phyloP scores from a whole-genome alignment of 2,329 filamentous ascomycete genomes.

The Cercospora brassicicola region DNA sequence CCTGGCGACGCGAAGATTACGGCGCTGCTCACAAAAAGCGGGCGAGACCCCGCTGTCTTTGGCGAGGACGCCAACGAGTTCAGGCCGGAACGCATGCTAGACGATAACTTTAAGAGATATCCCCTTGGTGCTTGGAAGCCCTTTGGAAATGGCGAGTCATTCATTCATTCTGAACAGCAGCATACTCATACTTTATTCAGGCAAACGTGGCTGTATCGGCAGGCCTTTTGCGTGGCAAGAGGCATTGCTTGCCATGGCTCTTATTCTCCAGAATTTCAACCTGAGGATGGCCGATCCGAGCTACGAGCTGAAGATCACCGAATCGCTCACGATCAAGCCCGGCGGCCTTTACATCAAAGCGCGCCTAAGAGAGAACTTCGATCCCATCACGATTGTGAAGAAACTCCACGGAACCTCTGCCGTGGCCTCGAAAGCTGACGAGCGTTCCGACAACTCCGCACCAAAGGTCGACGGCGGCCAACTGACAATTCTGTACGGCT shows the following conservation, averaged over 20 bases:
- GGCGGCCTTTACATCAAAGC: constrained; percentile 64
- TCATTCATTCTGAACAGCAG: constrained; percentile 25
- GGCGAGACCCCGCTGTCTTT: constrained; percentile 63
- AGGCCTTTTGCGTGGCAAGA: constrained; percentile 73
- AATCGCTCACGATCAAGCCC: constrained; percentile 63
- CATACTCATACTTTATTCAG: constrained; percentile 64
- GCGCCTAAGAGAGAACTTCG: constrained; percentile 51
- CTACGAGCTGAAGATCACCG: constrained; percentile 58
- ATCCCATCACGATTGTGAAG: constrained; percentile 57
- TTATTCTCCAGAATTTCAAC: constrained; percentile 71
- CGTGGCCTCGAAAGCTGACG: constrained; percentile 50
- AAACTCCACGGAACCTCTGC: constrained; percentile 62
- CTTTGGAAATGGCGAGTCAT: constrained; percentile 62
- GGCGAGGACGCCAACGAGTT: constrained; percentile 67
- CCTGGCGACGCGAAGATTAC: constrained; percentile 53
- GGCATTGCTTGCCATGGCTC: constrained; percentile 52
- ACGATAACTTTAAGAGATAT: constrained; percentile 61
- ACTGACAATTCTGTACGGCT: constrained; percentile 70
- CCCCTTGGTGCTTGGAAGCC: constrained; percentile 47
- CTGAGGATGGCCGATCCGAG: constrained; percentile 62
- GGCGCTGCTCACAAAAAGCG: constrained; percentile 55
- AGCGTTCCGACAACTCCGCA: too few relatives aligned
- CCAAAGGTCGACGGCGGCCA: constrained; percentile 27
- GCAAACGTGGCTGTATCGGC: constrained; percentile 69
- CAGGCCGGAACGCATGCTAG: constrained; percentile 70